Evolutionary conservation across 208 protist species (phyloP), one percentile per base, ranked within the genome.

Genomic region (Tetramitus jugosus): DNA sequence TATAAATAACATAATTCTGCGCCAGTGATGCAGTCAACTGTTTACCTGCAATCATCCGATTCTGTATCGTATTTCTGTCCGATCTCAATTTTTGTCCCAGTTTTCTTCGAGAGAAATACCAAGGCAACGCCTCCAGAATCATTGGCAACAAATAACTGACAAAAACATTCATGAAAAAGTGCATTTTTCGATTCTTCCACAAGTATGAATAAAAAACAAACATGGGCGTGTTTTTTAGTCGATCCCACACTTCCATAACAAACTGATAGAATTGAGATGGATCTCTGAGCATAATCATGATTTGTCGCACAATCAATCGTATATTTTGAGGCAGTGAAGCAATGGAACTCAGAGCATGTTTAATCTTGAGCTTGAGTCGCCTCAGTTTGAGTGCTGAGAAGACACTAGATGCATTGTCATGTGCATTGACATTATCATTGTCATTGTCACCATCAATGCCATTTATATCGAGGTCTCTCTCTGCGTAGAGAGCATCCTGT

Each of bases 201-300:
- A 77, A 61, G 37, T 77, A 77, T 77, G n/a, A 23, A 61, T 77
- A 77, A 61, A 77, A 77, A 31, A 69, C 40, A 77, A 77, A n/a
- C 0, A 69, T 31, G 33, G 74, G 74, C 26, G 46, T 53, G 3
- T 74, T 74, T 31, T 53, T 49, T 39, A 74, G 23, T n/a, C 35
- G 35, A 49, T 71, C 39, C 65, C 65, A 71, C 26, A 49, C 33
- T 49, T 71, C 65, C 20, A 56, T 20, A 26, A 56, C 49, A 10
- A 20, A 26, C 49, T 20, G 10, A 10, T 56, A 26, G 49, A 56
- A 56, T 56, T 56, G 14, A 56, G n/a, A n/a, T n/a, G n/a, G n/a
- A n/a, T n/a, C n/a, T n/a, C n/a, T n/a, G n/a, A n/a, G n/a, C n/a
- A n/a, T n/a, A n/a, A n/a, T n/a, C n/a, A n/a, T n/a, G n/a, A n/a